Conservation (phyloP, 1,139 yeast species). For the Geotrichum bryndzae region DNA sequence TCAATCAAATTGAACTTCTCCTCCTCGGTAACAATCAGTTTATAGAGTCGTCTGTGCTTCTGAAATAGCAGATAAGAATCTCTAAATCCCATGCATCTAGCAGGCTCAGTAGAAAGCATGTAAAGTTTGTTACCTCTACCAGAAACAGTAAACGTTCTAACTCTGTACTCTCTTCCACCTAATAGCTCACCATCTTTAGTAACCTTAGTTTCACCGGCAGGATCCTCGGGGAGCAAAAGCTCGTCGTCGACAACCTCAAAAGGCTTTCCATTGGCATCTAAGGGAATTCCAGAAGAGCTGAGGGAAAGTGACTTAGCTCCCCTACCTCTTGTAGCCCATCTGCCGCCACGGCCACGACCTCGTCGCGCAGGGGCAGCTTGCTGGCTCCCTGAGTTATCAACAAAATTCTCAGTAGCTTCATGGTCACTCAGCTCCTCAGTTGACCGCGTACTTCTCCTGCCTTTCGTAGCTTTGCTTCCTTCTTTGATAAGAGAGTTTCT, state of each 20-base stretch:
- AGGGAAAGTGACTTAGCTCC: slow-evolving; percentile 23
- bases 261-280: slow-evolving; percentile 43
- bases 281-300: slow-evolving; percentile 25
- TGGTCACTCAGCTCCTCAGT: slow-evolving; percentile 26
- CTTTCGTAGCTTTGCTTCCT: neutral
- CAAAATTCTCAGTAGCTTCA: slow-evolving; percentile 21
- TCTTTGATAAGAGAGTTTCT: slow-evolving; percentile 10
- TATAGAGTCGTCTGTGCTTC: slow-evolving; percentile 67
- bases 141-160: slow-evolving; percentile 71
- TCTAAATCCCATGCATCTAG: slow-evolving; percentile 87
- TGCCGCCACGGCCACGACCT: slow-evolving; percentile 24
- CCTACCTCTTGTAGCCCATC: slow-evolving; percentile 23
- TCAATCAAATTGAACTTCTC: slow-evolving; percentile 81
- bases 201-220: slow-evolving; percentile 72
- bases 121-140: slow-evolving; percentile 64
- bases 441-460: slow-evolving; percentile 8
- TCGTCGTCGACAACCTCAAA: slow-evolving; percentile 69
- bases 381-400: slow-evolving; percentile 21
- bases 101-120: slow-evolving; percentile 95
- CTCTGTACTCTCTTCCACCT: slow-evolving; percentile 75
- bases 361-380: slow-evolving; percentile 24
- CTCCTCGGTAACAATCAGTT: slow-evolving; percentile 66
- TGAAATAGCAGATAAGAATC: slow-evolving; percentile 89
- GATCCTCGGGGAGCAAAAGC: slow-evolving; percentile 71
- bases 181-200: slow-evolving; percentile 58